Evolutionary conservation across 495 filamentous ascomycete species (phyloP).

Genomic region (Hypoxylon perforatum): DNA sequence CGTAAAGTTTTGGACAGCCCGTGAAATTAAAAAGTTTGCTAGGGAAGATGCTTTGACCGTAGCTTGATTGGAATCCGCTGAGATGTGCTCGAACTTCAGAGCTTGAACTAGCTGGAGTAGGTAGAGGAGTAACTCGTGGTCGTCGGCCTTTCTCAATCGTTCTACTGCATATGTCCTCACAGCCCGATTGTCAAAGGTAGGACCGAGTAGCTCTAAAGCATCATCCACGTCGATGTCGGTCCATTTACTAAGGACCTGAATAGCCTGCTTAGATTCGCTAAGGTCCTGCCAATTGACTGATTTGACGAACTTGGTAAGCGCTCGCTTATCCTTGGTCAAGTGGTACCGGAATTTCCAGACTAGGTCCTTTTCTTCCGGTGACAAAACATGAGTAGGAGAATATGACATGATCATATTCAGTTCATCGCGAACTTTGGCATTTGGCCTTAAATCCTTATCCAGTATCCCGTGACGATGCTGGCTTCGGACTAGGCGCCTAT

Average conservation of each 20-base stretch:
- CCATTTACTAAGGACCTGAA: constrained; percentile 92
- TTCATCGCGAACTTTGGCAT: constrained; percentile 95
- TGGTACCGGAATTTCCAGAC: constrained; percentile 98
- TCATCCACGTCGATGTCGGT: constrained; percentile 98
- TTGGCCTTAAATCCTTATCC: constrained; percentile 93
- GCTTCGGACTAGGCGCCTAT: constrained; percentile 88
- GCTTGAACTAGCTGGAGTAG: constrained; percentile 96
- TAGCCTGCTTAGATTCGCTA: constrained; percentile 87
- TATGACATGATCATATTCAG: constrained; percentile 92
- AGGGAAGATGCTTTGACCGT: constrained; percentile 85
- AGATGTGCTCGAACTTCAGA: constrained; percentile 90
- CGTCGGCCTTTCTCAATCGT: constrained; percentile 88
- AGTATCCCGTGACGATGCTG: constrained; percentile 88
- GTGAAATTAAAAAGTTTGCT: constrained; percentile 86
- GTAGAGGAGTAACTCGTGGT: constrained; percentile 92
- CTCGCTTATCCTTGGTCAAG: constrained; percentile 89
- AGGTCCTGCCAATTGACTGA: constrained; percentile 92
- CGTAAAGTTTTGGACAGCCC: constrained; percentile 85
- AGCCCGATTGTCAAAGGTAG: constrained; percentile 85
- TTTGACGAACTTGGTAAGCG: constrained; percentile 97
- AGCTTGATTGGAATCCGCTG: constrained; percentile 66
- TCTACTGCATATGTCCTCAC: constrained; percentile 95
- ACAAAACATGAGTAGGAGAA: constrained; percentile 88
- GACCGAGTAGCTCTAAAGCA: constrained; percentile 92
- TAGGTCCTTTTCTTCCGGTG: constrained; percentile 90